Percentiles rank a stretch among this genome's conserved stretches.
Conservation (phyloP, 2,329 filamentous ascomycete species). For the Colletotrichum chlorophyti region DNA sequence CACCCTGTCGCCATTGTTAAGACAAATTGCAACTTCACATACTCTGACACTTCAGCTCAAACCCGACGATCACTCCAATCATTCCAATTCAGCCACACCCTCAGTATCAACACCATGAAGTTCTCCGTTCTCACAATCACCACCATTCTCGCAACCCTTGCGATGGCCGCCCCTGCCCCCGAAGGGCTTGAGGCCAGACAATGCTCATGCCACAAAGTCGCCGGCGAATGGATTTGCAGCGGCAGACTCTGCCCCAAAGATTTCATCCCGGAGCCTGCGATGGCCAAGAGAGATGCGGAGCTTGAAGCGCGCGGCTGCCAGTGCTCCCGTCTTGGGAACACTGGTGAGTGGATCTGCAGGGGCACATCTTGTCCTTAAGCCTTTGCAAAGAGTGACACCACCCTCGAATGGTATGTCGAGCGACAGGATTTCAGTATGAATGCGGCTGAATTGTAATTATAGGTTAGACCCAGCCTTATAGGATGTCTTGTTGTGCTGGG, state of each 20-base stretch:
- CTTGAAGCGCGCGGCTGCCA: not conserved
- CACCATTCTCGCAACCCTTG: not conserved
- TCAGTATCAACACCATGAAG: not conserved
- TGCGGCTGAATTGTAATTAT: no score
- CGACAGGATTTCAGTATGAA: no score
- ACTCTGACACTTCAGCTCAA: not conserved
- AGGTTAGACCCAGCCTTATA: no score
- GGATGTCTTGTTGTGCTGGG: no score
- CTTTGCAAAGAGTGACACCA: no score
- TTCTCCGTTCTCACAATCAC: constrained; percentile 4
- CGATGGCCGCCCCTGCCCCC: not conserved
- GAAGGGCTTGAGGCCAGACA: constrained; percentile 6
- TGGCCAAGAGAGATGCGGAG: not conserved
- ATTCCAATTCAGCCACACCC: not conserved
- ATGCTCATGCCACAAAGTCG: constrained; percentile 3
- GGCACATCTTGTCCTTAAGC: not conserved
- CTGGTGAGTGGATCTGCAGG: not conserved
- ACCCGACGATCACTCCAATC: no score
- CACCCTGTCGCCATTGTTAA: not conserved
- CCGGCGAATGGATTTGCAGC: not conserved
- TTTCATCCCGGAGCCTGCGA: not conserved
- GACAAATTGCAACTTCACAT: not conserved
- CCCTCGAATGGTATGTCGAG: no score
- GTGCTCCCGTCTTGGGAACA: not conserved
- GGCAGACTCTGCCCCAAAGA: constrained; percentile 7